These are phyloP conservation scores for Calamus simplicifolius DNA, from an alignment of 176 grass and related monocot genomes.

Conservation along the genomic window DNA sequence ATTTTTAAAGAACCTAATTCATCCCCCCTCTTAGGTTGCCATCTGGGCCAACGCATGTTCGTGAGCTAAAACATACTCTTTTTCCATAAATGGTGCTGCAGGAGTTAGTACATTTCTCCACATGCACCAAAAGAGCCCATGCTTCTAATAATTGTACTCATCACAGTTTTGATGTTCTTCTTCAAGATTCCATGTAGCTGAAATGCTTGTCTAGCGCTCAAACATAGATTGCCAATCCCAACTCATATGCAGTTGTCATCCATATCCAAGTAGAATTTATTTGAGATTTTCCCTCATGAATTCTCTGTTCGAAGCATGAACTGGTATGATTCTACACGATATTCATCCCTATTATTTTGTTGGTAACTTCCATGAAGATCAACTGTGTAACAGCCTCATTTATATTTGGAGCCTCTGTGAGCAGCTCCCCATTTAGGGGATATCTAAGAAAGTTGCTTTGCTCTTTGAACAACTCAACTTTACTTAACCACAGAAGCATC, in stretches of 20 bases:
- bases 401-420: constrained; percentile 72
- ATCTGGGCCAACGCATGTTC: too few species aligned
- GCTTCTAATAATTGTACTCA: constrained; percentile 77
- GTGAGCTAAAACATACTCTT: constrained; percentile 67
- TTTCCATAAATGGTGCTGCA: constrained; percentile 70
- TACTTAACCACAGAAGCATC: constrained; percentile 55
- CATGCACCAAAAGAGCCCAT: constrained; percentile 93
- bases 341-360: constrained; percentile 69
- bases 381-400: constrained; percentile 70
- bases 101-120: constrained; percentile 91
- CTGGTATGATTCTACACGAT: constrained; percentile 67
- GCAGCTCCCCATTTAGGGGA: constrained; percentile 81
- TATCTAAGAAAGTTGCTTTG: constrained; percentile 90
- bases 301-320: constrained; percentile 98
- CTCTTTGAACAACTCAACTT: constrained; percentile 94
- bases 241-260: constrained; percentile 74
- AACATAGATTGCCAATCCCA: constrained; percentile 78
- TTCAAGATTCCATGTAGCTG: constrained; percentile 88
- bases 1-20: too few species aligned
- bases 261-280: constrained; percentile 82
- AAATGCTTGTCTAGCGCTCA: constrained; percentile 88
- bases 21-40: too few species aligned
- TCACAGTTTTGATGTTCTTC: constrained; percentile 84
- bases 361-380: constrained; percentile 95
- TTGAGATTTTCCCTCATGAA: constrained; percentile 82